These are phyloP conservation scores for Calonectria hawksworthii DNA, from an alignment of 2,329 filamentous ascomycete species.

Conservation along the genomic window DNA sequence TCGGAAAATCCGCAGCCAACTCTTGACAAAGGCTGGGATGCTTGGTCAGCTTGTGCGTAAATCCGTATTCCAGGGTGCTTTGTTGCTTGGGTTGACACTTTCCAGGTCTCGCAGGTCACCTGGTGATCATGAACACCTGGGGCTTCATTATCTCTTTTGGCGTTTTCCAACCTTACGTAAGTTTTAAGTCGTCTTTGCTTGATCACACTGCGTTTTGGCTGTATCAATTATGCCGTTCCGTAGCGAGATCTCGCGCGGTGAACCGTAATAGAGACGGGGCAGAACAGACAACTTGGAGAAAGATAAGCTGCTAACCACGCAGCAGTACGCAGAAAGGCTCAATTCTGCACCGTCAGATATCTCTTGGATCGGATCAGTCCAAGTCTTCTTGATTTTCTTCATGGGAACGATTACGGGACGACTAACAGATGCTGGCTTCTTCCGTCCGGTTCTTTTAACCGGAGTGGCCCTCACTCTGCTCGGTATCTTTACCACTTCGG, in stretches of 20 bases:
- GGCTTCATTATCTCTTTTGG: constrained; percentile 8
- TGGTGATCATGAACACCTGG: constrained; percentile 10
- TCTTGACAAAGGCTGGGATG: neutral
- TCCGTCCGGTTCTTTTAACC: neutral
- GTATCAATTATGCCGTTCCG: neutral
- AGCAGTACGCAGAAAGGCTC: neutral
- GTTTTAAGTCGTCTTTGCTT: neutral
- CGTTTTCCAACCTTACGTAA: constrained; percentile 4
- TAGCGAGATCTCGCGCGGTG: neutral
- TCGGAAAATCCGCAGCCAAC: neutral
- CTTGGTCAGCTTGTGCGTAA: constrained; percentile 1
- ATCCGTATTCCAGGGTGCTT: neutral
- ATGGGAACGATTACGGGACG: neutral
- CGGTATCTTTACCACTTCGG: neutral
- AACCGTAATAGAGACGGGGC: neutral
- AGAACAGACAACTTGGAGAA: neutral
- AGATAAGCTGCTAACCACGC: neutral
- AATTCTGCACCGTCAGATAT: neutral
- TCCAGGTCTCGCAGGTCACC: neutral
- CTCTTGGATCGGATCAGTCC: constrained; percentile 5
- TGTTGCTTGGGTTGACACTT: neutral
- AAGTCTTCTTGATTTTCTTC: constrained; percentile 2
- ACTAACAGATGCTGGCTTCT: constrained; percentile 1
- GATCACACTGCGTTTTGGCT: neutral
- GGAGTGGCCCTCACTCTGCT: neutral